phyloP scores from a whole-genome alignment of 805 yeast genomes.

The Lipomyces yamanashiensis region DNA sequence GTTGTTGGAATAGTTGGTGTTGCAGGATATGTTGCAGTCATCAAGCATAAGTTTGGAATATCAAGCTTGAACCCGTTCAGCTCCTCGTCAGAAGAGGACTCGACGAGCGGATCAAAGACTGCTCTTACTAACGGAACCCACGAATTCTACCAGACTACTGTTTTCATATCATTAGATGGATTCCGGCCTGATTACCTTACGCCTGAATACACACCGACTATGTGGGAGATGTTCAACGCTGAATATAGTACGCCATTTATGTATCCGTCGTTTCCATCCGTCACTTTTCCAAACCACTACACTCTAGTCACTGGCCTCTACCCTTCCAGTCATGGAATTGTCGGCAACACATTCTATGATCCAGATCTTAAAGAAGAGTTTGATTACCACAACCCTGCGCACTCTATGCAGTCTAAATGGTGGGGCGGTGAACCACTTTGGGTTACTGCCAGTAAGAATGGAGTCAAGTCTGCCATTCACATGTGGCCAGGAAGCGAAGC shows the following conservation, averaged over 20 bases:
- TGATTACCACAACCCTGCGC: slow-evolving; percentile 60
- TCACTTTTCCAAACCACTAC: slow-evolving; percentile 93
- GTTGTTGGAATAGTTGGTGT: slow-evolving; percentile 25
- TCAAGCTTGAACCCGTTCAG: slow-evolving; percentile 13
- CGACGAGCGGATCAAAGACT: slow-evolving; percentile 14
- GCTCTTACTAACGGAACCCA: slow-evolving; percentile 65
- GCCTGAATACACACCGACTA: slow-evolving; percentile 65
- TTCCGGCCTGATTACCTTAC: slow-evolving; percentile 88
- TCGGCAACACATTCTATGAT: slow-evolving; percentile 80
- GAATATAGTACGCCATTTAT: slow-evolving; percentile 74
- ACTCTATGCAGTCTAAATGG: slow-evolving; percentile 60
- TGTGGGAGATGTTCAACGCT: slow-evolving; percentile 55
- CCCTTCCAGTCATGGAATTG: slow-evolving; percentile 85
- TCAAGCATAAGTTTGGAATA: slow-evolving; percentile 19
- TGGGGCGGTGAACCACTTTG: slow-evolving; percentile 95
- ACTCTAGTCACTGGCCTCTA: slow-evolving; percentile 82
- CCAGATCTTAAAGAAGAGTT: slow-evolving; percentile 60
- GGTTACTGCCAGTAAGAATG: slow-evolving; percentile 71
- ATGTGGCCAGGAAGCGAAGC: slow-evolving; percentile 98
- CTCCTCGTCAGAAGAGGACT: slow-evolving; percentile 1
- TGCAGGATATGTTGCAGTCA: slow-evolving; percentile 28
- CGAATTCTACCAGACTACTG: slow-evolving; percentile 75
- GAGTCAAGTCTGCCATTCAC: slow-evolving; percentile 73
- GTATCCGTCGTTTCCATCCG: slow-evolving; percentile 85
- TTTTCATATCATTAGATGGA: slow-evolving; percentile 82